phyloP scores from a whole-genome alignment of 495 filamentous ascomycete genomes.

The Cercophora newfieldiana region DNA sequence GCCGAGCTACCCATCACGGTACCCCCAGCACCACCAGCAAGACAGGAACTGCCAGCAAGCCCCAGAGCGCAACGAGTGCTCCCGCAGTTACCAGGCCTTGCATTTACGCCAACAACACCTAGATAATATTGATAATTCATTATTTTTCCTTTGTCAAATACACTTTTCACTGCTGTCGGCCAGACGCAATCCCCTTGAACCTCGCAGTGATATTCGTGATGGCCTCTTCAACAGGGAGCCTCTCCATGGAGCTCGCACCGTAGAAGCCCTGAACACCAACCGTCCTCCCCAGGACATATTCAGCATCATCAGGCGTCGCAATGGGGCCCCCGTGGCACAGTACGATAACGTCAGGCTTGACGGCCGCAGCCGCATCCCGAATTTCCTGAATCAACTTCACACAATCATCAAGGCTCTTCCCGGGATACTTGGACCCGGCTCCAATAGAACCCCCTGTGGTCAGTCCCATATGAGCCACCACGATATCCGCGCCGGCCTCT shows the following conservation, averaged over 20 bases:
- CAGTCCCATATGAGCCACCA: constrained; percentile 70
- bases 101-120: background rate
- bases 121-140: background rate
- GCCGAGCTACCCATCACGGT: background rate
- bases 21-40: background rate
- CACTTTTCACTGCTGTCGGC: background rate
- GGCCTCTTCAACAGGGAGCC: constrained; percentile 67
- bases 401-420: constrained; percentile 62
- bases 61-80: background rate
- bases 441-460: constrained; percentile 67
- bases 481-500: constrained; percentile 62
- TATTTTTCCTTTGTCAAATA: background rate
- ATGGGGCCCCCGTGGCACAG: constrained; percentile 71
- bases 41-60: background rate
- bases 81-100: background rate
- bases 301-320: constrained; percentile 60
- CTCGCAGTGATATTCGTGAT: constrained; percentile 59
- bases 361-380: constrained; percentile 55
- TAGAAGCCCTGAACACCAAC: constrained; percentile 69
- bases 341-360: constrained; percentile 61
- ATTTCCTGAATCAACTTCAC: constrained; percentile 61
- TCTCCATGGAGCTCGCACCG: constrained; percentile 70
- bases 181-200: constrained; percentile 52
- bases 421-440: constrained; percentile 43
- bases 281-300: constrained; percentile 59